Conservation (phyloP, 179 eudicot species). For the Vitellaria paradoxa region DNA sequence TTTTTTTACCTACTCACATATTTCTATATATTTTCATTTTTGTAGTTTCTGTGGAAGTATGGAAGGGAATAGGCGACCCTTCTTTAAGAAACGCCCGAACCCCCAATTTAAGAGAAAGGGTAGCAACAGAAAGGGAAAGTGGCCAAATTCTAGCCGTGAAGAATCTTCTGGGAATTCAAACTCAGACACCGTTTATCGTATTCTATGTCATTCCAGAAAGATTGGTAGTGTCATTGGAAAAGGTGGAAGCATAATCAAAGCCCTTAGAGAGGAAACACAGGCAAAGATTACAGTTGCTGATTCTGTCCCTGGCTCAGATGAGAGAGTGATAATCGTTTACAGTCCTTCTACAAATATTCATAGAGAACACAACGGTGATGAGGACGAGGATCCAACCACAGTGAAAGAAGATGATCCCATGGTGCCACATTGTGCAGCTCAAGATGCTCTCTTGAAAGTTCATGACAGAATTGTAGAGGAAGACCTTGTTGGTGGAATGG, state of each 20-base stretch:
- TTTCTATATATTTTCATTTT: neutral
- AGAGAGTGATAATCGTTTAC: slow-evolving; percentile 61
- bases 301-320: slow-evolving; percentile 71
- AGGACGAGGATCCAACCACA: slow-evolving; percentile 1
- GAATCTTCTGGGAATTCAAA: slow-evolving; percentile 41
- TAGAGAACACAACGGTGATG: slow-evolving; percentile 14
- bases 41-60: slow-evolving; percentile 22
- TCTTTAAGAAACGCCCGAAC: slow-evolving; percentile 41
- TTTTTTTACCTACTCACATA: neutral
- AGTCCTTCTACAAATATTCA: slow-evolving; percentile 54
- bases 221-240: slow-evolving; percentile 86
- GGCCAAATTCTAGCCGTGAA: slow-evolving; percentile 38
- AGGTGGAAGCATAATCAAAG: slow-evolving; percentile 71
- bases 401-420: slow-evolving; percentile 34
- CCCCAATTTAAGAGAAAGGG: slow-evolving; percentile 56
- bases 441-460: slow-evolving; percentile 76
- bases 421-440: slow-evolving; percentile 74
- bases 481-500: slow-evolving; percentile 47
- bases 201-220: slow-evolving; percentile 62
- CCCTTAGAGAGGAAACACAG: slow-evolving; percentile 71
- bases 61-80: slow-evolving; percentile 51
- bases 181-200: slow-evolving; percentile 69
- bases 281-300: slow-evolving; percentile 77
- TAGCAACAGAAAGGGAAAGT: slow-evolving; percentile 44
- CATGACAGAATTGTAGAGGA: slow-evolving; percentile 72